A percentile compares a stretch with the other conserved stretches of the same genome.
Evolutionary conservation across 345 rosid genomes (phyloP).

Genomic region (Corymbia maculata): DNA sequence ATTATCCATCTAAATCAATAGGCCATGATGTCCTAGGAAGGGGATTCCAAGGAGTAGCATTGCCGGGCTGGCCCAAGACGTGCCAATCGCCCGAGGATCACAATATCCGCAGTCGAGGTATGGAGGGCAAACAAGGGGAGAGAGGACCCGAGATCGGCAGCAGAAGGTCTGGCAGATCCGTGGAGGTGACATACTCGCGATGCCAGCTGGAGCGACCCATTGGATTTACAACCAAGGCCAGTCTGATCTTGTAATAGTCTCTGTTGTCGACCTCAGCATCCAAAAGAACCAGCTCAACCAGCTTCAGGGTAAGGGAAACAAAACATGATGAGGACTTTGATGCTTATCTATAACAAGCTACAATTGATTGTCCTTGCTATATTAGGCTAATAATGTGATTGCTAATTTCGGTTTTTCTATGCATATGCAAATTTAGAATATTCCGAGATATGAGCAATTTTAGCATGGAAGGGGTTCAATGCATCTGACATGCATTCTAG

Average conservation of each 20-base stretch:
- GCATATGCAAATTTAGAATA: background rate
- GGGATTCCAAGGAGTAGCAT: conserved; percentile 16
- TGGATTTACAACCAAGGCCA: conserved; percentile 41
- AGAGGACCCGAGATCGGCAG: conserved; percentile 7
- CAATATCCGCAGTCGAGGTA: background rate
- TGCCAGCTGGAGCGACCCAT: conserved; percentile 32
- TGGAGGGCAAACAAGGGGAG: background rate
- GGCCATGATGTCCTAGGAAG: conserved; percentile 1
- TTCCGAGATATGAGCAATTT: background rate
- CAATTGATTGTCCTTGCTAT: background rate
- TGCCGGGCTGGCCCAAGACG: conserved; percentile 37
- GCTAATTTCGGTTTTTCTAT: background rate
- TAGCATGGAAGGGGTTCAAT: background rate
- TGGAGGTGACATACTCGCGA: conserved; percentile 28
- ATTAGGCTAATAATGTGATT: background rate
- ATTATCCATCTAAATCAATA: background rate
- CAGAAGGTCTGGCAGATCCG: conserved; percentile 22
- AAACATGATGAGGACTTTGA: background rate
- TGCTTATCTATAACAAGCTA: background rate
- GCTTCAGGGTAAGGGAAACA: conserved; percentile 26
- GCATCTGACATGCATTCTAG: background rate
- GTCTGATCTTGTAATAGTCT: conserved; percentile 16
- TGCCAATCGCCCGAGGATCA: conserved; percentile 3
- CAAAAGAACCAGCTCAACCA: conserved; percentile 37
- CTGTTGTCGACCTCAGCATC: conserved; percentile 19